Conservation (phyloP, 768 basidiomycete species). For the Podaxis sp. region DNA sequence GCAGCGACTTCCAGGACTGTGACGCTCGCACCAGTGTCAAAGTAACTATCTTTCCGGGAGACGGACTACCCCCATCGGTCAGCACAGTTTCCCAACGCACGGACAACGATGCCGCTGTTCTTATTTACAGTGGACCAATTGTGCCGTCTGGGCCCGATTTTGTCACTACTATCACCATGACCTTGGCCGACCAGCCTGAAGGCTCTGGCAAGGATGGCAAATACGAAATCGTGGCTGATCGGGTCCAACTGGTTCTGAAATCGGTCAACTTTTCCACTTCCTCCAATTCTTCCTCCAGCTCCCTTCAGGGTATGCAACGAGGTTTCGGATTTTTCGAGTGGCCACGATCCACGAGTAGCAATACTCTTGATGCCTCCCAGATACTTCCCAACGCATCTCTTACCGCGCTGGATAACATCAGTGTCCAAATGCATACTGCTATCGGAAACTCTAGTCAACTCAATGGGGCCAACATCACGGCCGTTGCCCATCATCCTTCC, state of each 20-base stretch:
- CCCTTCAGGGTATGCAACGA: conserved; percentile 31
- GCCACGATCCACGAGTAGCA: conserved; percentile 47
- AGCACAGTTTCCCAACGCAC: conserved; percentile 77
- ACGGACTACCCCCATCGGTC: conserved; percentile 60
- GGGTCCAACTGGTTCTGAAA: conserved; percentile 75
- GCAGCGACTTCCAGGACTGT: conserved; percentile 79
- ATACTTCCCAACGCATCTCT: conserved; percentile 66
- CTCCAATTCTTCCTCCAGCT: conserved; percentile 30
- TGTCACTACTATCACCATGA: conserved; percentile 73
- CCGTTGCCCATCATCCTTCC: conserved; percentile 65
- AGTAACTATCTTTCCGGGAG: conserved; percentile 80
- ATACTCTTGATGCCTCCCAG: conserved; percentile 56
- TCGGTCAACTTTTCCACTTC: conserved; percentile 48
- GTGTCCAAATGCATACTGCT: conserved; percentile 59
- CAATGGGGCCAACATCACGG: conserved; percentile 43
- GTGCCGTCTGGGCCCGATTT: conserved; percentile 73
- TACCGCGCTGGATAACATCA: conserved; percentile 65
- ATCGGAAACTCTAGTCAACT: conserved; percentile 48
- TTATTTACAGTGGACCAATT: conserved; percentile 83
- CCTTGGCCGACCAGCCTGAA: conserved; percentile 61
- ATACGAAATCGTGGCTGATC: conserved; percentile 83
- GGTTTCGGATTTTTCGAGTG: conserved; percentile 93
- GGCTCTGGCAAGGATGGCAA: conserved; percentile 66
- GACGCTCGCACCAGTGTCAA: conserved; percentile 75
- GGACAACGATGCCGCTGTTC: conserved; percentile 52